A percentile compares a stretch with the other conserved stretches of the same genome.
phyloP scores from a whole-genome alignment of 78 protist genomes.

The Corallochytrium limacisporum region DNA sequence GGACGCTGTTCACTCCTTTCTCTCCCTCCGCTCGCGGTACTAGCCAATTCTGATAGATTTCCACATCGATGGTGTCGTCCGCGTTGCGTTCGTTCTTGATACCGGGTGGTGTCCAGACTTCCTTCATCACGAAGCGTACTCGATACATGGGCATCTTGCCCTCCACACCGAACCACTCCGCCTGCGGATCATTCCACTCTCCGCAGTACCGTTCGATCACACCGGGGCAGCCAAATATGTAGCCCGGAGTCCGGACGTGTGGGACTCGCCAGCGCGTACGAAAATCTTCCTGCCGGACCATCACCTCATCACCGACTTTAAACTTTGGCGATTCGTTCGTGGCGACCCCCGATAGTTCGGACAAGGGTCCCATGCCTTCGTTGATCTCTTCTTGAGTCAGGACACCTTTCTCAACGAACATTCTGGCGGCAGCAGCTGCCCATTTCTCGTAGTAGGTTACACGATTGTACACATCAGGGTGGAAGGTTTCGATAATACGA shows the following conservation, averaged over 20 bases:
- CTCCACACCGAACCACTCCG: too few relatives aligned
- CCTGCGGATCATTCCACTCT: too few relatives aligned
- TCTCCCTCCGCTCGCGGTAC: not conserved
- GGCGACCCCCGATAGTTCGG: too few relatives aligned
- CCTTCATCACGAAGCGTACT: too few relatives aligned
- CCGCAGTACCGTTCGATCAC: not conserved
- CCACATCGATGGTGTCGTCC: not conserved
- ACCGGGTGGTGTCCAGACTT: not conserved
- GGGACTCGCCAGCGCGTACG: not conserved
- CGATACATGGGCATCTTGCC: too few relatives aligned
- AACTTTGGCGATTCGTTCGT: too few relatives aligned
- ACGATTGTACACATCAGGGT: not conserved
- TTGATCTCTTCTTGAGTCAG: not conserved
- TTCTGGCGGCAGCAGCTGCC: not conserved
- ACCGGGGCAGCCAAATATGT: conserved; percentile 8
- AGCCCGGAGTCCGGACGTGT: conserved; percentile 34
- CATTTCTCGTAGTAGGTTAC: conserved; percentile 22
- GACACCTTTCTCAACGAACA: not conserved
- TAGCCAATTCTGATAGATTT: not conserved
- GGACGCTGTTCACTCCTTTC: too few relatives aligned
- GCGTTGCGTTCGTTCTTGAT: not conserved
- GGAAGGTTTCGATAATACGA: conserved; percentile 1
- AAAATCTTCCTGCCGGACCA: not conserved
- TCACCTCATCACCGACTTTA: not conserved
- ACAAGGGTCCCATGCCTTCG: not conserved